Evolutionary conservation across 2,329 filamentous ascomycete genomes (phyloP).

Genomic region (Aspergillus udagawae): DNA sequence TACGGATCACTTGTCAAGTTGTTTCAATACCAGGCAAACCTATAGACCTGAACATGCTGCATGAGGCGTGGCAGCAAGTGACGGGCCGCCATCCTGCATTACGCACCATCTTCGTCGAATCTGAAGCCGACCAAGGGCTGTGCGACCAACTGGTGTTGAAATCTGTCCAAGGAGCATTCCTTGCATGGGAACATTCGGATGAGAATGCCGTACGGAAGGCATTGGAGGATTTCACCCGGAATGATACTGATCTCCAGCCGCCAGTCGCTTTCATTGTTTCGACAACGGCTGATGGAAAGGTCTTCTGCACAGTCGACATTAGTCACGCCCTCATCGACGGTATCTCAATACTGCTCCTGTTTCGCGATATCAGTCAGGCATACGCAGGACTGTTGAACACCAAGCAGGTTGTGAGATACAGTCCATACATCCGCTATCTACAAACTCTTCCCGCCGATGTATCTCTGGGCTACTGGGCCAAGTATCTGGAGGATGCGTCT

Average conservation of each 20-base stretch:
- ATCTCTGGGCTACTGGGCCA: constrained; percentile 23
- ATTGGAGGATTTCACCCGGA: not conserved
- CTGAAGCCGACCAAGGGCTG: not conserved
- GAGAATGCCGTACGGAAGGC: not conserved
- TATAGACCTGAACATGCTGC: not conserved
- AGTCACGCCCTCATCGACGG: constrained; percentile 3
- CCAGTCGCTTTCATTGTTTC: not conserved
- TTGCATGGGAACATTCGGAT: not conserved
- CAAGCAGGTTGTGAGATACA: not conserved
- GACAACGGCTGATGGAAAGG: not conserved
- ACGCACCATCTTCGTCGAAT: constrained; percentile 1
- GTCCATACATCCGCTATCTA: not conserved
- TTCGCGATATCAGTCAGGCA: not conserved
- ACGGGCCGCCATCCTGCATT: constrained; percentile 4
- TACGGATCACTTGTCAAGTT: not conserved
- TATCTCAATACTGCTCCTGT: not conserved
- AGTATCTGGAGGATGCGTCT: not conserved
- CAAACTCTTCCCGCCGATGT: not conserved
- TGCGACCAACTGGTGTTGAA: constrained; percentile 1
- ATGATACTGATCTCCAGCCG: not conserved
- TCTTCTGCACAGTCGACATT: not conserved
- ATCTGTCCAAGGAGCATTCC: not conserved
- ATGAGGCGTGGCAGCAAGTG: constrained; percentile 2
- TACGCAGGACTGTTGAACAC: not conserved
- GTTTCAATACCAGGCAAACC: not conserved